These are phyloP conservation scores for Beauveria asiatica DNA, from an alignment of 2,329 filamentous ascomycete species.

Conservation along the genomic window DNA sequence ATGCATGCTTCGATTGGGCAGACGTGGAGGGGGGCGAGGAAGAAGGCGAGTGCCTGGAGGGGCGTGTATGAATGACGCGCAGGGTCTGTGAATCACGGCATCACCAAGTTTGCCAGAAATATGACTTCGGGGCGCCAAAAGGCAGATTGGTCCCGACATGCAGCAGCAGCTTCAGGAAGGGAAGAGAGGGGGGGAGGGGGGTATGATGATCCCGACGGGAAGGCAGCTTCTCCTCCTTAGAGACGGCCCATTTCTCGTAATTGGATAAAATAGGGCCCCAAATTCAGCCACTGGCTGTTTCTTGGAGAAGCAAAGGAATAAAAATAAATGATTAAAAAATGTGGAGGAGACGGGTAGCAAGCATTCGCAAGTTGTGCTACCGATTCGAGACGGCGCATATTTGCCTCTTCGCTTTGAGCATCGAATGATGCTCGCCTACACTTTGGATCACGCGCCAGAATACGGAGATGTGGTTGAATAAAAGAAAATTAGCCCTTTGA, in stretches of 20 bases:
- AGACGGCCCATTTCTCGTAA: conserved; percentile 4
- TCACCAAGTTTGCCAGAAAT: background rate
- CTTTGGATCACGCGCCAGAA: background rate
- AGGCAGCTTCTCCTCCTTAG: background rate
- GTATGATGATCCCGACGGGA: conserved; percentile 6
- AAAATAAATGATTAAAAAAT: background rate
- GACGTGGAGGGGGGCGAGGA: background rate
- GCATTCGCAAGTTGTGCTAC: conserved; percentile 3
- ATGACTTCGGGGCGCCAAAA: background rate
- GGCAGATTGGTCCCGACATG: background rate
- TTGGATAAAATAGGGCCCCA: background rate
- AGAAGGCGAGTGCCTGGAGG: background rate
- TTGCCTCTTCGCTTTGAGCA: background rate
- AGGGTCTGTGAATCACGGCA: background rate
- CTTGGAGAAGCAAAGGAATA: background rate
- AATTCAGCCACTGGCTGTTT: background rate
- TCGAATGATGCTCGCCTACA: background rate
- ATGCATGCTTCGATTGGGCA: conserved; percentile 3
- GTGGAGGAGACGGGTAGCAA: conserved; percentile 6
- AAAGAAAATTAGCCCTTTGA: background rate
- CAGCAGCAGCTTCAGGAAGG: background rate
- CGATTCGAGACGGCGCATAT: conserved; percentile 6
- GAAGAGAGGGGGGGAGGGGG: no score
- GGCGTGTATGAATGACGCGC: background rate
- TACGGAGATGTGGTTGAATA: background rate